Evolutionary conservation across 164 flowering plant species (phyloP).

Genomic region (Vitis labrusca): DNA sequence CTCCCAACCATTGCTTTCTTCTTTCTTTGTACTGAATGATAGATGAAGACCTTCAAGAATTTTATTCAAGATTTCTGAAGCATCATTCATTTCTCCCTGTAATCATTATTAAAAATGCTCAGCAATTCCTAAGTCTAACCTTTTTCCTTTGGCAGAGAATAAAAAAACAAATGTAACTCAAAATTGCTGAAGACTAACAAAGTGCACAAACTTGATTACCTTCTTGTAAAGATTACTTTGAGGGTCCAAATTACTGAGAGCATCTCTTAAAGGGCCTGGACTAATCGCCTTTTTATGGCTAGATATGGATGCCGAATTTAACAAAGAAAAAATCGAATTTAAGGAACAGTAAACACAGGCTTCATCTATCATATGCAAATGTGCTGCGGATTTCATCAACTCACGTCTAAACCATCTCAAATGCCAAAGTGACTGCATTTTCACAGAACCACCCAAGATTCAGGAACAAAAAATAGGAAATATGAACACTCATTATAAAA

Average conservation of each 20-base stretch:
- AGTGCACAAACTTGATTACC: background rate
- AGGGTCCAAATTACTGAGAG: background rate
- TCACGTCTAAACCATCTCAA: background rate
- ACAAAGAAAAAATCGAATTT: background rate
- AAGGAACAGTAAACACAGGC: conserved; percentile 8
- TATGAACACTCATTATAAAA: no score
- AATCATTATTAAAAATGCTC: background rate
- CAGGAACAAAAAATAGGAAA: background rate
- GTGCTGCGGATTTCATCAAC: background rate
- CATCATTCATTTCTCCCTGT: conserved; percentile 10
- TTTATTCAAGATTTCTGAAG: background rate
- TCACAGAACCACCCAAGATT: no score
- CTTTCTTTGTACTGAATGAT: no score
- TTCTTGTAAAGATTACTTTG: background rate
- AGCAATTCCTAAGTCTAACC: background rate
- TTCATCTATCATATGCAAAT: background rate
- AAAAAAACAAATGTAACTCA: background rate
- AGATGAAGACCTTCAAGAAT: conserved; percentile 3
- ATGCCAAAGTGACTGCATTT: conserved; percentile 4
- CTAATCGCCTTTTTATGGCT: background rate
- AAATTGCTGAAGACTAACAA: background rate
- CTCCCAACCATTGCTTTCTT: no score
- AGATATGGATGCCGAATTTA: background rate
- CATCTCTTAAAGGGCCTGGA: no score
- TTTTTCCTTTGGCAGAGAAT: background rate